A percentile compares a stretch with the other conserved stretches of the same genome.
phyloP scores from a whole-genome alignment of 345 rosid species.

The Eucalyptus marginata region DNA sequence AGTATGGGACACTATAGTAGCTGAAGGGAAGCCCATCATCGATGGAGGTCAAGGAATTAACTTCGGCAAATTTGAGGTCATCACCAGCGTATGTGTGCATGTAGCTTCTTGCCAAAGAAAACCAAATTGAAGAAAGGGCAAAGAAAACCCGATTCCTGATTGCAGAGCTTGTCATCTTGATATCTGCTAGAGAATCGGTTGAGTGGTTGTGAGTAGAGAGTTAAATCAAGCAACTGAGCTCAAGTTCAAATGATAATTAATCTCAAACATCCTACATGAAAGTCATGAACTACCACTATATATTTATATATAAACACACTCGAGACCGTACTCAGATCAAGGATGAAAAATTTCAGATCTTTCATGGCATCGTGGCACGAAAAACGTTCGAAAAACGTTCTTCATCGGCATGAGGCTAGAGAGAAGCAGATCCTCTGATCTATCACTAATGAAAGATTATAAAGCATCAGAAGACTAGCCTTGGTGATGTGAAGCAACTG shows the following conservation, averaged over 20 bases:
- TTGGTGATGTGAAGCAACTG: not conserved
- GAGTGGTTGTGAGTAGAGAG: no score
- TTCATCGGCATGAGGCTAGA: not conserved
- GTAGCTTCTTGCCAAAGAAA: conserved; percentile 79
- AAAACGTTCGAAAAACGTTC: not conserved
- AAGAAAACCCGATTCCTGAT: conserved; percentile 12
- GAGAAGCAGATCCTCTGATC: not conserved
- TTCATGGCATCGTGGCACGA: not conserved
- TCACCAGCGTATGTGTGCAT: conserved; percentile 52
- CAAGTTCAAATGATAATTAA: not conserved
- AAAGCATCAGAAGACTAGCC: not conserved
- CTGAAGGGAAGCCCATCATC: conserved; percentile 74
- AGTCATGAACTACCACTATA: not conserved
- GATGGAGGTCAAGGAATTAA: conserved; percentile 81
- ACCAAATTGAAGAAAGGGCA: conserved; percentile 38
- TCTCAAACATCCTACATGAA: not conserved
- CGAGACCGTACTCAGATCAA: not conserved
- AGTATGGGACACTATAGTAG: conserved; percentile 57
- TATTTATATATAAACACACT: no score
- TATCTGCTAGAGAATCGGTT: not conserved
- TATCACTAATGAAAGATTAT: not conserved
- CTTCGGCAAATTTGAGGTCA: conserved; percentile 39
- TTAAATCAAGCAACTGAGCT: not conserved
- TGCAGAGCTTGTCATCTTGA: not conserved
- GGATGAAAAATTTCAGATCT: not conserved